These are phyloP conservation scores for Pugionium cornutum DNA, from an alignment of 345 rosid species.

Conservation along the genomic window DNA sequence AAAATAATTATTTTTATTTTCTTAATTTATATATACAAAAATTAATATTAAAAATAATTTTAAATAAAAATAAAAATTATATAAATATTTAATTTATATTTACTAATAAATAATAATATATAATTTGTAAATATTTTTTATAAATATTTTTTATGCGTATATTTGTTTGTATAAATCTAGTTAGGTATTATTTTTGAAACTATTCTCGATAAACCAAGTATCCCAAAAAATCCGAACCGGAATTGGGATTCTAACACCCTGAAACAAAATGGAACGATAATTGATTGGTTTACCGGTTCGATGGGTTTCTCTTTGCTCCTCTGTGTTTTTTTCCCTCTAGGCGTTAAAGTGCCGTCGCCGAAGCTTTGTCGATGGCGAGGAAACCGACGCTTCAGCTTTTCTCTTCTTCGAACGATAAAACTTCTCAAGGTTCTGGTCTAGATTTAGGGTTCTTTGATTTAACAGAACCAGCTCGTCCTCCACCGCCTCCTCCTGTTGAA, in stretches of 20 bases:
- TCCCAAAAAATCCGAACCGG: too few relatives aligned
- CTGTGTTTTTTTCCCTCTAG: neutral
- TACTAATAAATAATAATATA: too few relatives aligned
- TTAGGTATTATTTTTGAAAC: too few relatives aligned
- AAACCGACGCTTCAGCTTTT: conserved; percentile 42
- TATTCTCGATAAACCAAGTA: too few relatives aligned
- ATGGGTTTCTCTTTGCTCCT: neutral
- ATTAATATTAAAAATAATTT: too few relatives aligned
- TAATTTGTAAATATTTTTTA: too few relatives aligned
- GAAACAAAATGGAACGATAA: neutral
- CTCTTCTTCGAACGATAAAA: conserved; percentile 38
- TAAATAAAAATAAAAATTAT: too few relatives aligned
- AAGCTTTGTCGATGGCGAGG: conserved; percentile 40
- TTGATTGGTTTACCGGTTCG: conserved; percentile 6
- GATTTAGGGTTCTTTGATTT: conserved; percentile 59
- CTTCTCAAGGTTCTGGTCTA: conserved; percentile 42
- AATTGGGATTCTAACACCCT: neutral
- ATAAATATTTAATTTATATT: too few relatives aligned
- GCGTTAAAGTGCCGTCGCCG: conserved; percentile 1
- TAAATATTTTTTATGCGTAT: too few relatives aligned
- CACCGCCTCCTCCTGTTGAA: conserved; percentile 73
- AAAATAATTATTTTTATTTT: too few relatives aligned
- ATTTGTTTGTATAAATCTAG: too few relatives aligned
- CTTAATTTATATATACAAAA: too few relatives aligned
- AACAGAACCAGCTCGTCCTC: conserved; percentile 54